These are phyloP conservation scores for Colletotrichum cereale DNA, from an alignment of 2,329 filamentous ascomycete species.

Conservation along the genomic window DNA sequence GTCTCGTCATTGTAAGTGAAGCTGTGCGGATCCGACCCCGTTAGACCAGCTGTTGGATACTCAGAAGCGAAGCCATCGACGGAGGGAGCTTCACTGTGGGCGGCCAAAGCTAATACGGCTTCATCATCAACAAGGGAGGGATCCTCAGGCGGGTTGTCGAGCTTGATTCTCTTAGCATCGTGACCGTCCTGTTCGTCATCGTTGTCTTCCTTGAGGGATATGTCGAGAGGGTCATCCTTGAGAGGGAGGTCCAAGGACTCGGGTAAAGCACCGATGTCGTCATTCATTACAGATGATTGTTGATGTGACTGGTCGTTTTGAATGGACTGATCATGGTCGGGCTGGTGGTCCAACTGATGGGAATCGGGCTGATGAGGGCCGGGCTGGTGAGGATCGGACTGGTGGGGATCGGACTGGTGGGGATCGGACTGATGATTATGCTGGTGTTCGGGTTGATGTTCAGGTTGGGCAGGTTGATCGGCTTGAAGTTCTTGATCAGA, in stretches of 20 bases:
- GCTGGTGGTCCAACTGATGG: slow-evolving; percentile 9
- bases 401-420: background rate
- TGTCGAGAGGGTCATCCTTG: slow-evolving; percentile 40
- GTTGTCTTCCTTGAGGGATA: slow-evolving; percentile 48
- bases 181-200: slow-evolving; percentile 42
- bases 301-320: slow-evolving; percentile 12
- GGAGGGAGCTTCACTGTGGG: slow-evolving; percentile 53
- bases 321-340: background rate
- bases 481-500: slow-evolving; percentile 19
- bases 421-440: background rate
- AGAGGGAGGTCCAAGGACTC: slow-evolving; percentile 34
- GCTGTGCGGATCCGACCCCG: slow-evolving; percentile 43
- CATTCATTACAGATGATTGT: slow-evolving; percentile 9
- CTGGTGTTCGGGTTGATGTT: slow-evolving; percentile 3
- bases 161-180: slow-evolving; percentile 36
- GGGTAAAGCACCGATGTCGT: slow-evolving; percentile 20
- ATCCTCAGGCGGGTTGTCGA: slow-evolving; percentile 54
- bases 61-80: slow-evolving; percentile 57
- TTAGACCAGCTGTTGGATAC: slow-evolving; percentile 50
- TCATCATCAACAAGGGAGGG: slow-evolving; percentile 60
- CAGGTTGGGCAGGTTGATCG: slow-evolving; percentile 34
- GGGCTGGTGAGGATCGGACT: background rate
- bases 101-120: slow-evolving; percentile 61
- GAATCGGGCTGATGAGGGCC: background rate
- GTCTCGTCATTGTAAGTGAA: slow-evolving; percentile 56